Percentiles rank a stretch among this genome's conserved stretches.
phyloP scores from a whole-genome alignment of 2,329 filamentous ascomycete species.

The Xylaria sp. region DNA sequence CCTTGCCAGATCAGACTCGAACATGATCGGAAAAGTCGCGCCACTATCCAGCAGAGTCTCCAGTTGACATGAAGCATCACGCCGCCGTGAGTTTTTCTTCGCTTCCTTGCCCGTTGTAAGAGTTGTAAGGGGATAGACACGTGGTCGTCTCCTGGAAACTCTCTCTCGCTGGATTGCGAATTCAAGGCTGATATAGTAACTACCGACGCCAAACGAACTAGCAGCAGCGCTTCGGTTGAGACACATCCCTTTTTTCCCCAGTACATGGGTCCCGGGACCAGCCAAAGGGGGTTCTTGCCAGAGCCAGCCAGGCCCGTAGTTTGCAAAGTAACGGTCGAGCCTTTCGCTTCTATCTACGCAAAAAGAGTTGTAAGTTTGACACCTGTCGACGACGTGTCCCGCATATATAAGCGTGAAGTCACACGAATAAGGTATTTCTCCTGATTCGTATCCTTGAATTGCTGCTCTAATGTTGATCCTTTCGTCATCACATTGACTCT shows the following conservation, averaged over 20 bases:
- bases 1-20: slow-evolving; percentile 48
- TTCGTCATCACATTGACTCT: slow-evolving; percentile 51
- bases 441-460: slow-evolving; percentile 54
- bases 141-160: slow-evolving; percentile 7
- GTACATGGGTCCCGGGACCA: slow-evolving; percentile 31
- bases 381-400: slow-evolving; percentile 55
- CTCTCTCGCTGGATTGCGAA: slow-evolving; percentile 15
- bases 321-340: slow-evolving; percentile 52
- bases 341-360: slow-evolving; percentile 51
- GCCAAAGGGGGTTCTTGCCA: slow-evolving; percentile 58
- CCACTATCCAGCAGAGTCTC: slow-evolving; percentile 55
- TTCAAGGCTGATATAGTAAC: slow-evolving; percentile 36
- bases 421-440: slow-evolving; percentile 53
- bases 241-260: slow-evolving; percentile 49
- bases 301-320: slow-evolving; percentile 55
- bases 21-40: slow-evolving; percentile 54
- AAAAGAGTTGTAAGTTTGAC: slow-evolving; percentile 52
- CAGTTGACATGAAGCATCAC: slow-evolving; percentile 43
- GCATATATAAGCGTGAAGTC: slow-evolving; percentile 56
- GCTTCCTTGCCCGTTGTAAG: background rate
- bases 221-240: slow-evolving; percentile 34
- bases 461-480: slow-evolving; percentile 55
- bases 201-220: slow-evolving; percentile 42
- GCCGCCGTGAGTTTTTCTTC: slow-evolving; percentile 31
- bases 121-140: background rate